Conservation (phyloP, 1,284 basidiomycete genomes). For the Trichosporon faecale region DNA sequence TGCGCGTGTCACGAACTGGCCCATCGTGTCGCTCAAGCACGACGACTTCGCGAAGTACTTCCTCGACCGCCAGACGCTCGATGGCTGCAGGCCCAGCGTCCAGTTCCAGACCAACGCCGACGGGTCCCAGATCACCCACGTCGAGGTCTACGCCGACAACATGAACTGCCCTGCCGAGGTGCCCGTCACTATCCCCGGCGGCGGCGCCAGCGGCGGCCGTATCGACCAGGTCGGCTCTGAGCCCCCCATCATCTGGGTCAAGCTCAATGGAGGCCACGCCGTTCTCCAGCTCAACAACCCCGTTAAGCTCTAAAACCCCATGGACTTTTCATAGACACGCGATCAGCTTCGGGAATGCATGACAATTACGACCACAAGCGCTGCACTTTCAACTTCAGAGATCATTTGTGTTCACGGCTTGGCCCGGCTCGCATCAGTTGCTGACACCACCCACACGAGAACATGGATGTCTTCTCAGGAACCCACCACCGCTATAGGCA, state of each 20-base stretch:
- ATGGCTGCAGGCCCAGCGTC: constrained; percentile 7
- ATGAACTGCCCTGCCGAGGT: constrained; percentile 7
- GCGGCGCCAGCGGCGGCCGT: neutral
- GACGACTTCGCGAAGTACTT: constrained; percentile 19
- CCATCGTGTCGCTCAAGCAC: constrained; percentile 10
- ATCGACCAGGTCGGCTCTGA: constrained; percentile 15
- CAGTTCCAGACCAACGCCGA: neutral
- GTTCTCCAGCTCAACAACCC: constrained; percentile 4
- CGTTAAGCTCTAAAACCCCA: neutral
- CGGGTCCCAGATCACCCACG: neutral
- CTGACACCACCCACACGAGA: too few species aligned
- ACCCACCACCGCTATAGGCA: too few species aligned
- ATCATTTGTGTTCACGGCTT: too few species aligned
- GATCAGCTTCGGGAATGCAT: neutral
- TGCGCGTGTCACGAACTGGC: constrained; percentile 19
- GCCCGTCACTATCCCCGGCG: constrained; percentile 15
- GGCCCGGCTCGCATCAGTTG: too few species aligned
- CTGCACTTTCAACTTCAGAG: too few species aligned
- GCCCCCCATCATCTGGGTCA: constrained; percentile 19
- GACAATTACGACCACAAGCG: neutral
- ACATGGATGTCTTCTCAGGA: too few species aligned
- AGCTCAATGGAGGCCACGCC: constrained; percentile 6
- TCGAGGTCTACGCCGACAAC: constrained; percentile 15
- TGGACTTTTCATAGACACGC: neutral
- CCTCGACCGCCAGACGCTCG: constrained; percentile 15